These are phyloP conservation scores for Usnea hakonensis DNA, from an alignment of 495 filamentous ascomycete species.

Conservation along the genomic window DNA sequence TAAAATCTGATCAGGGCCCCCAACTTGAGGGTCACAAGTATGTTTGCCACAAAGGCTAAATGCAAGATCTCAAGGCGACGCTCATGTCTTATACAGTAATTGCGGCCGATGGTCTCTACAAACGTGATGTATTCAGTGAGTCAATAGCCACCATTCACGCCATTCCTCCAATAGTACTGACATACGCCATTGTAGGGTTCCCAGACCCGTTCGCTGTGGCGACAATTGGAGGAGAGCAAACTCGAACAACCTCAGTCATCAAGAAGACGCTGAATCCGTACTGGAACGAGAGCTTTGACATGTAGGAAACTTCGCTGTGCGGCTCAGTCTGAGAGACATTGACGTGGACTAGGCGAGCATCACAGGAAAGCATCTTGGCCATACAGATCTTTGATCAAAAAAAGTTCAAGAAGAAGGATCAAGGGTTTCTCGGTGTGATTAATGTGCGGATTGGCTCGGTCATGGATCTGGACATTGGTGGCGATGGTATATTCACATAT, in stretches of 20 bases:
- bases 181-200: slow-evolving; percentile 55
- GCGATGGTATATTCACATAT: slow-evolving; percentile 65
- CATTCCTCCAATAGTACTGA: background rate
- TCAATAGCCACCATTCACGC: slow-evolving; percentile 13
- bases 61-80: background rate
- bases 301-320: slow-evolving; percentile 50
- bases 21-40: slow-evolving; percentile 61
- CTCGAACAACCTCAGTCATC: slow-evolving; percentile 87
- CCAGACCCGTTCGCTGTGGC: slow-evolving; percentile 97
- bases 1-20: slow-evolving; percentile 41
- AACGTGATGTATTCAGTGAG: slow-evolving; percentile 97
- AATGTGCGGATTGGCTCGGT: slow-evolving; percentile 92
- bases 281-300: slow-evolving; percentile 98
- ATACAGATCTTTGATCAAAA: slow-evolving; percentile 99
- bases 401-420: slow-evolving; percentile 99
- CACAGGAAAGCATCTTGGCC: slow-evolving; percentile 90
- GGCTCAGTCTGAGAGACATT: slow-evolving; percentile 10
- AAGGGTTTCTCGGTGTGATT: slow-evolving; percentile 95
- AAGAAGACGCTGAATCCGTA: slow-evolving; percentile 97
- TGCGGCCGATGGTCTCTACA: slow-evolving; percentile 96
- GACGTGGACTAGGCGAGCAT: slow-evolving; percentile 54
- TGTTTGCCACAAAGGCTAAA: slow-evolving; percentile 21
- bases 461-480: slow-evolving; percentile 78
- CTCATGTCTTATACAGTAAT: slow-evolving; percentile 60
- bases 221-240: slow-evolving; percentile 93